Evolutionary conservation across 1,284 basidiomycete species (phyloP).

Genomic region (Bondarzewia mesenterica): DNA sequence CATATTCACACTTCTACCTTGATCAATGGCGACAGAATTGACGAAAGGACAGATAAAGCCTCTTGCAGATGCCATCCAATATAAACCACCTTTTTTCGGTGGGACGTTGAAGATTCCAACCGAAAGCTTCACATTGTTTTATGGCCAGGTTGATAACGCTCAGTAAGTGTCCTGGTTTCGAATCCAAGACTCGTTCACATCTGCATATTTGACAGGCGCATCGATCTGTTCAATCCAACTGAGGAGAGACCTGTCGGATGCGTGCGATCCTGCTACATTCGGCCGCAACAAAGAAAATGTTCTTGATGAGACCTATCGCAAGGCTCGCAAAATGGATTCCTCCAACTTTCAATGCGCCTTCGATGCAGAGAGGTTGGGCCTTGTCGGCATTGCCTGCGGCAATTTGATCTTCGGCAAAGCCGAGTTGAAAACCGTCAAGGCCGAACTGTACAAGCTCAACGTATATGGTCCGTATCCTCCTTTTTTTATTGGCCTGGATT

Average conservation of each 20-base stretch:
- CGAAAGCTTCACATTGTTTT: neutral
- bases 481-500: slow-evolving; percentile 17
- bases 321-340: slow-evolving; percentile 19
- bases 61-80: neutral
- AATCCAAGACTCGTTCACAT: neutral
- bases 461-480: slow-evolving; percentile 18
- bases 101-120: neutral
- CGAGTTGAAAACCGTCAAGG: slow-evolving; percentile 7
- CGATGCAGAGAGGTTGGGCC: too few species aligned
- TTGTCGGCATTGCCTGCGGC: too few species aligned
- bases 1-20: too few species aligned
- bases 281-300: slow-evolving; percentile 17
- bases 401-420: slow-evolving; percentile 14
- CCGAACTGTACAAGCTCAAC: slow-evolving; percentile 22
- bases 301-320: slow-evolving; percentile 17
- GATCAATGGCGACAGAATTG: neutral
- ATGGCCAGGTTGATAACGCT: neutral
- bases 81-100: neutral
- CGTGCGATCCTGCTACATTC: slow-evolving; percentile 18
- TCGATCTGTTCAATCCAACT: neutral
- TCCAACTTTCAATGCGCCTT: slow-evolving; percentile 15
- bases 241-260: neutral
- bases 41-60: neutral
- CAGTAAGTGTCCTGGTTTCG: neutral
- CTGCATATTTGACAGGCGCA: neutral